Base-by-base conservation (phyloP, 2,329 filamentous ascomycete genomes). In the Lanzia echinophila region DNA sequence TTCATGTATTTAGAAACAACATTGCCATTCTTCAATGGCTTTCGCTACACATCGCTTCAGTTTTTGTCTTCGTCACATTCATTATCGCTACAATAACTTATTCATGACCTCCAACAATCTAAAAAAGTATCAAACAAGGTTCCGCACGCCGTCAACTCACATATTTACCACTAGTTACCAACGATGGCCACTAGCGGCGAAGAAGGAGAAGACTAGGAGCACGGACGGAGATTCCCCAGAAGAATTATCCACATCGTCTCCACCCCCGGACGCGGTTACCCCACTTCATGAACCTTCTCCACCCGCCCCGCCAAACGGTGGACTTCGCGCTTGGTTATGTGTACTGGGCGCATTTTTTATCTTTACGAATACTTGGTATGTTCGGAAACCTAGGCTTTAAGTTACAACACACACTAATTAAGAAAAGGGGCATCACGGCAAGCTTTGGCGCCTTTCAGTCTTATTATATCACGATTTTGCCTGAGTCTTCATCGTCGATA, bases 361-460 rank as follows among this genome's bases (percentile, higher is more conserved):
- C 19, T 53, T 57, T 44, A 43, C 54, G 24, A 53, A 47, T 47
- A 41, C 47, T 28, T 52, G 48, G 48, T 54, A 36, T 34, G 46
- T 28, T 41, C 24, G 2, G 15, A n/a, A 22, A 6, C 22, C 11
- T 6, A 24, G 15, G n/a, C 15, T 15, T n/a, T 22, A 8, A 24
- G 2, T 24, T 38, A 17, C 36, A 7, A 34, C 22, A 15, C 8
- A 13, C 11, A 36, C 33, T 38, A 6, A 13, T 38, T 7, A 15
- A 36, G 13, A 11, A 38, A 47, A 45, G 50, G 61, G 75, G 74
- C 22, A 73, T 71, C 66, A 70, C 71, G 32, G 72, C 71, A 49
- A 72, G 71, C 67, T 63, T 64, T 65, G 79, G 78, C 5, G 70
- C 74, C 17, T 82, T 82, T 57, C 77, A 82, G 60, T 72, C 74